Evolutionary conservation across 2,329 filamentous ascomycete species (phyloP).

Genomic region (Penicillium sp.): DNA sequence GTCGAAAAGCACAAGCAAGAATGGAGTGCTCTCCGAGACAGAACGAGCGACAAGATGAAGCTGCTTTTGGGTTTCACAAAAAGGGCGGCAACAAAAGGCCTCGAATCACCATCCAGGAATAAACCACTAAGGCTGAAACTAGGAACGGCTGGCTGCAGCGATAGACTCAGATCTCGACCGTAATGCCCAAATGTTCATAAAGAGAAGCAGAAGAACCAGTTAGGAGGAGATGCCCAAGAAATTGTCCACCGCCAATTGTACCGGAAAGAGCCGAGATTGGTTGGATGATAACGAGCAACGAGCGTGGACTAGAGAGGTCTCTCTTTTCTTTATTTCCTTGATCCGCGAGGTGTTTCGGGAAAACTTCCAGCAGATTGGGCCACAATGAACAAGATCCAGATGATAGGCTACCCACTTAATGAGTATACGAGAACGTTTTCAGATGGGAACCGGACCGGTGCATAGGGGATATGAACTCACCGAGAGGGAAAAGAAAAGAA

Average conservation of each 20-base stretch:
- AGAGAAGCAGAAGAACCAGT: conserved; percentile 13
- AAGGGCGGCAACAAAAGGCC: conserved; percentile 27
- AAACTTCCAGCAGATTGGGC: conserved; percentile 32
- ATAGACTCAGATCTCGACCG: conserved; percentile 23
- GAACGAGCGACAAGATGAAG: conserved; percentile 44
- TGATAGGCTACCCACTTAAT: conserved; percentile 39
- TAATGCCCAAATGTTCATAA: conserved; percentile 23
- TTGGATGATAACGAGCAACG: conserved; percentile 11
- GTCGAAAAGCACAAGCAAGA: conserved; percentile 31
- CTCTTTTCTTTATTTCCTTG: conserved; percentile 22
- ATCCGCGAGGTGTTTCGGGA: conserved; percentile 26
- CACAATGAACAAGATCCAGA: conserved; percentile 20
- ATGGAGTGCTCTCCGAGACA: conserved; percentile 40
- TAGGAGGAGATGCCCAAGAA: conserved; percentile 1
- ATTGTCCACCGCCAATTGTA: conserved; percentile 15
- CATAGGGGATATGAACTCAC: conserved; percentile 28
- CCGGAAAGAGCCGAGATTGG: conserved; percentile 10
- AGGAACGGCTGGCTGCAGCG: conserved; percentile 33
- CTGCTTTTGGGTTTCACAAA: conserved; percentile 35
- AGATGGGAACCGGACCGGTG: conserved; percentile 25
- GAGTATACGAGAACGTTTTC: conserved; percentile 32
- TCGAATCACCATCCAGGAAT: conserved; percentile 39
- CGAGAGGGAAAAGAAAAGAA: conserved; percentile 17
- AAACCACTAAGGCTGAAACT: conserved; percentile 28
- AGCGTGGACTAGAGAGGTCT: conserved; percentile 27